Conservation (phyloP, 108 stramenopile species). For the Pseudonitzschia delicatissima region DNA sequence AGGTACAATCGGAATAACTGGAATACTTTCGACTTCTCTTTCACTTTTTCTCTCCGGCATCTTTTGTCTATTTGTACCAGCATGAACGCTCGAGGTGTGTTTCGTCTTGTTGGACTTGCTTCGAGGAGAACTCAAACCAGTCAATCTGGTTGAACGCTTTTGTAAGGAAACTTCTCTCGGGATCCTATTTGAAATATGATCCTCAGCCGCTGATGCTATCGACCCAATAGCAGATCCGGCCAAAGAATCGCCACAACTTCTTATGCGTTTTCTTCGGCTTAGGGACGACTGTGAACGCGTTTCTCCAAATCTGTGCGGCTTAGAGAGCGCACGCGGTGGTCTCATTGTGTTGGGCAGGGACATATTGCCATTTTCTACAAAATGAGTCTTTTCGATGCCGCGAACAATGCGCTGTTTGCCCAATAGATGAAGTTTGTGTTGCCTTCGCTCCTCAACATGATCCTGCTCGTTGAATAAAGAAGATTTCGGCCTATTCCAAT, state of each 20-base stretch:
- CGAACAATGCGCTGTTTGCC: too few relatives aligned
- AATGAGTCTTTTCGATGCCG: background rate
- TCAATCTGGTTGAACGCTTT: background rate
- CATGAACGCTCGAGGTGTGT: background rate
- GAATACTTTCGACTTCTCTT: background rate
- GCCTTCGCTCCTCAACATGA: background rate
- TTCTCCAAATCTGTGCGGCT: background rate
- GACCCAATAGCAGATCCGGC: background rate
- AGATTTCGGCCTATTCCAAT: constrained; percentile 7
- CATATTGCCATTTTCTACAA: background rate
- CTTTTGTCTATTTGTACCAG: background rate
- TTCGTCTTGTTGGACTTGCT: background rate
- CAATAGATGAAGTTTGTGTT: too few relatives aligned
- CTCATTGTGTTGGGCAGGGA: background rate
- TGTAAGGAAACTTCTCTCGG: constrained; percentile 11
- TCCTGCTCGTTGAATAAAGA: background rate
- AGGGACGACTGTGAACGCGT: background rate
- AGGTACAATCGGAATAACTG: background rate
- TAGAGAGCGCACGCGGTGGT: background rate
- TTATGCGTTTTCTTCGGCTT: background rate
- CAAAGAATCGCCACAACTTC: constrained; percentile 12
- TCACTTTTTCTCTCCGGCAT: background rate
- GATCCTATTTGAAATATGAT: background rate
- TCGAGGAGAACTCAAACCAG: background rate
- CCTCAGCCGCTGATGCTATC: background rate